phyloP scores from a whole-genome alignment of 768 basidiomycete genomes.

The Dentipellis sp. region DNA sequence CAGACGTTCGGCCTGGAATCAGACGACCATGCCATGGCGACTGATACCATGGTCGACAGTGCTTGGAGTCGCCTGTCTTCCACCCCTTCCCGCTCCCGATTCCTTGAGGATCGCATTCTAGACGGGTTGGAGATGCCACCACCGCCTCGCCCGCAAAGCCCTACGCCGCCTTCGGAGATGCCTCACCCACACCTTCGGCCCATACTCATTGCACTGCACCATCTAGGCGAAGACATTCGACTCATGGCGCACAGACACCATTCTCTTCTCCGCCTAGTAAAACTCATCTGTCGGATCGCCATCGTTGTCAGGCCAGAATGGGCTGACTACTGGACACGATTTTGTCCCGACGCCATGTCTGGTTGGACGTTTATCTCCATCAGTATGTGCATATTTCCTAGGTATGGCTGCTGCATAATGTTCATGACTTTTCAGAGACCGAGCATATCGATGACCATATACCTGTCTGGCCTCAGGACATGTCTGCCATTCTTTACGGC shows the following conservation, averaged over 20 bases:
- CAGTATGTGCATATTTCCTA: neutral
- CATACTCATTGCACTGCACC: constrained; percentile 68
- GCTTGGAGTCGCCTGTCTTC: constrained; percentile 42
- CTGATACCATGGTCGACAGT: constrained; percentile 2
- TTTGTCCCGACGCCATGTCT: constrained; percentile 55
- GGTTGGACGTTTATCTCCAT: constrained; percentile 36
- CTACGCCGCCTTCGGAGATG: constrained; percentile 5
- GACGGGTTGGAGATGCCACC: constrained; percentile 31
- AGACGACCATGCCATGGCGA: neutral
- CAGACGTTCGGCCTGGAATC: constrained; percentile 31
- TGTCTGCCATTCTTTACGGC: constrained; percentile 54
- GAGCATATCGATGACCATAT: constrained; percentile 59
- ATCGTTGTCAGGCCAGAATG: constrained; percentile 68
- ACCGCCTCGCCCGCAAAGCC: neutral
- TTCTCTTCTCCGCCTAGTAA: constrained; percentile 47
- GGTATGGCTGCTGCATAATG: constrained; percentile 3
- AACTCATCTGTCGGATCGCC: constrained; percentile 55
- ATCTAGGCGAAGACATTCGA: constrained; percentile 64
- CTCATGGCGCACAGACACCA: constrained; percentile 47
- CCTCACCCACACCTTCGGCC: constrained; percentile 44
- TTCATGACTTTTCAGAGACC: constrained; percentile 7
- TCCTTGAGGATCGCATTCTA: constrained; percentile 54
- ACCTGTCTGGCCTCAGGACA: constrained; percentile 72
- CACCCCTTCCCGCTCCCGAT: constrained; percentile 35
- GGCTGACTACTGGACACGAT: constrained; percentile 88